phyloP scores from a whole-genome alignment of 352 stramenopile genomes.

The Phytophthora podocarpi region DNA sequence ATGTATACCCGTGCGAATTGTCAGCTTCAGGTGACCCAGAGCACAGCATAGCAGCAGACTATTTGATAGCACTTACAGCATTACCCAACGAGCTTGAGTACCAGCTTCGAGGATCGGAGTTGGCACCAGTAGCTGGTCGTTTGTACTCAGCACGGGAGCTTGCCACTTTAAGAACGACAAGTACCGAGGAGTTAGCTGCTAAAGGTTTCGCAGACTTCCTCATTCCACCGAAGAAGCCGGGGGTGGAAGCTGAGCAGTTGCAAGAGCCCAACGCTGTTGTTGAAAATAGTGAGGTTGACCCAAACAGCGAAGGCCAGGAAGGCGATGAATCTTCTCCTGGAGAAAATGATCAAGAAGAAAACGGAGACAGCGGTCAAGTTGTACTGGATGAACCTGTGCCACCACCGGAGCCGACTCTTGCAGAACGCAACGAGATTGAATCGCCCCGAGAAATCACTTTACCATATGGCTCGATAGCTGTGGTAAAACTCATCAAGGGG shows the following conservation, averaged over 20 bases:
- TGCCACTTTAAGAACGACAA: conserved; percentile 35
- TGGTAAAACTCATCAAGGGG: conserved; percentile 32
- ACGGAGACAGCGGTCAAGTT: neutral
- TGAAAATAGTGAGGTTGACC: neutral
- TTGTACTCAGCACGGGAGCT: conserved; percentile 71
- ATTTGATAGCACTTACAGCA: conserved; percentile 60
- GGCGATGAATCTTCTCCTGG: neutral
- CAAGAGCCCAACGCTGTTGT: neutral
- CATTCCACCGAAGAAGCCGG: conserved; percentile 2
- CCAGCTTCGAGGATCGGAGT: conserved; percentile 33
- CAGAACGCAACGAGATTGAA: conserved; percentile 46
- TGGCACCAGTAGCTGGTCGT: conserved; percentile 40
- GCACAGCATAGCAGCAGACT: conserved; percentile 39
- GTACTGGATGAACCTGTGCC: neutral
- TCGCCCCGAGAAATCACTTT: conserved; percentile 41
- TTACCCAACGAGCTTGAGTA: conserved; percentile 40
- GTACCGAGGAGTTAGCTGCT: conserved; percentile 19
- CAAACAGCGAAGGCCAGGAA: neutral
- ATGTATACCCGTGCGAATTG: conserved; percentile 58
- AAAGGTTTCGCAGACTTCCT: conserved; percentile 39
- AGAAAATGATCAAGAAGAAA: conserved; percentile 18
- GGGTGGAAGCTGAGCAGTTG: conserved; percentile 3
- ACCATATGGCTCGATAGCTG: conserved; percentile 30
- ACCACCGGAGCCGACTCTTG: conserved; percentile 30
- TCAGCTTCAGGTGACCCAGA: conserved; percentile 18